Percentiles rank a stretch among this genome's conserved stretches.
phyloP scores from a whole-genome alignment of 2,329 filamentous ascomycete genomes.

The Fusarium sp. region DNA sequence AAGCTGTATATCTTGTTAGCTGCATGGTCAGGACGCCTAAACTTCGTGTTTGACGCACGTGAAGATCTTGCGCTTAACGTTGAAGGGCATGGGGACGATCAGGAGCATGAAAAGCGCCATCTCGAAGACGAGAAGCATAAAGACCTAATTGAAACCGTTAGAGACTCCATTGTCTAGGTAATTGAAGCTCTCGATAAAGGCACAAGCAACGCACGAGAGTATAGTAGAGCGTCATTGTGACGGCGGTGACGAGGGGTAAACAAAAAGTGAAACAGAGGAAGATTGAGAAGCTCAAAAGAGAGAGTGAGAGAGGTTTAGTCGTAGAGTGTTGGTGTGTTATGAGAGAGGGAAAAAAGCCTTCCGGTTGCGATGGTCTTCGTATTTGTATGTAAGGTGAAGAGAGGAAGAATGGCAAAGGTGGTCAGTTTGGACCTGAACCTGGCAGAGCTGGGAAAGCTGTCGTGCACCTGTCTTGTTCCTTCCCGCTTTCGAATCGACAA shows the following conservation, averaged over 20 bases:
- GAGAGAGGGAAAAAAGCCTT: neutral
- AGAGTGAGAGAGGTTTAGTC: neutral
- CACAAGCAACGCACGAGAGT: slow-evolving; percentile 55
- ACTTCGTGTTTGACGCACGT: slow-evolving; percentile 56
- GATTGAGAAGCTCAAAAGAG: slow-evolving; percentile 12
- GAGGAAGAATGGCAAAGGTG: slow-evolving; percentile 41
- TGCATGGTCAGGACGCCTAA: neutral
- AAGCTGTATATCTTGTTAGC: slow-evolving; percentile 65
- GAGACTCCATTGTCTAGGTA: neutral
- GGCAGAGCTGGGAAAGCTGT: slow-evolving; percentile 39
- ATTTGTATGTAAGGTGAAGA: slow-evolving; percentile 23
- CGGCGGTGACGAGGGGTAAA: slow-evolving; percentile 39
- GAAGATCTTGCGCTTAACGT: slow-evolving; percentile 85
- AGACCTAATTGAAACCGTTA: slow-evolving; percentile 68
- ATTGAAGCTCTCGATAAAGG: neutral
- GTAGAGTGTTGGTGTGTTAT: neutral
- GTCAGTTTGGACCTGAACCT: slow-evolving; percentile 41
- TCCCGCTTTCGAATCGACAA: slow-evolving; percentile 44
- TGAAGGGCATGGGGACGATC: slow-evolving; percentile 89
- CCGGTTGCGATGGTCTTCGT: slow-evolving; percentile 20
- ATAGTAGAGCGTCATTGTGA: slow-evolving; percentile 68
- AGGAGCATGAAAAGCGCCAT: slow-evolving; percentile 83
- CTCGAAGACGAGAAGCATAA: slow-evolving; percentile 82
- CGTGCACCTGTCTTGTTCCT: slow-evolving; percentile 25
- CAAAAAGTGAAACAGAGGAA: slow-evolving; percentile 1